Conservation (phyloP, 192 early-diverging fungal species). For the Mortierella alpina region DNA sequence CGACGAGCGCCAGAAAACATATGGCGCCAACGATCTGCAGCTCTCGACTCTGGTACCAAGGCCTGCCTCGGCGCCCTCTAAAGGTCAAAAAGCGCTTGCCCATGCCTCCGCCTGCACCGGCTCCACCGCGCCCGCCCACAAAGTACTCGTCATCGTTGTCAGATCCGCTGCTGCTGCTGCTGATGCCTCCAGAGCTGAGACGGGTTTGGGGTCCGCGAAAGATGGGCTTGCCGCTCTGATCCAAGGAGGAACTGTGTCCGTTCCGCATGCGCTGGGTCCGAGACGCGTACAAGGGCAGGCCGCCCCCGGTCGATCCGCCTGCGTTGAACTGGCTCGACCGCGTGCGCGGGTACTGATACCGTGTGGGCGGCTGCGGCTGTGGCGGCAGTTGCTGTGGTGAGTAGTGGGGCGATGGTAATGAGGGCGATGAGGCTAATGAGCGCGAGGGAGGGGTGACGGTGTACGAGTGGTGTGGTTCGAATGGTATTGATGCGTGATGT, state of each 20-base stretch:
- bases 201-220: conserved; percentile 28
- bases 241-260: conserved; percentile 39
- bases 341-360: conserved; percentile 46
- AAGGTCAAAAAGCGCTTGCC: conserved; percentile 29
- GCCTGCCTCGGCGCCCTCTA: conserved; percentile 28
- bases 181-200: conserved; percentile 27
- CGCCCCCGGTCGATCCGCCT: conserved; percentile 3
- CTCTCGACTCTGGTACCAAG: conserved; percentile 42
- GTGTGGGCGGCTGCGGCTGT: conserved; percentile 20
- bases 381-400: conserved; percentile 24
- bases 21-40: conserved; percentile 19
- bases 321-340: conserved; percentile 14
- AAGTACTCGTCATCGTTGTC: conserved; percentile 25
- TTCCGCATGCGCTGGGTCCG: conserved; percentile 46
- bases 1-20: conserved; percentile 62
- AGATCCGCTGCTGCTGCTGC: conserved; percentile 34
- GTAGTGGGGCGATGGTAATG: conserved; percentile 23
- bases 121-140: conserved; percentile 20
- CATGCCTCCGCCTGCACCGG: conserved; percentile 1
- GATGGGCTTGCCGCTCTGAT: conserved; percentile 37
- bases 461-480: conserved; percentile 18
- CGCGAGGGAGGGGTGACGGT: conserved; percentile 14
- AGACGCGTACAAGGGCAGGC: conserved; percentile 41
- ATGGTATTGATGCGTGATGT: conserved; percentile 10
- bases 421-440: conserved; percentile 28